Evolutionary conservation across 2,329 filamentous ascomycete species (phyloP), one percentile per base, ranked within the genome.

Genomic region (Ciborinia camelliae): DNA sequence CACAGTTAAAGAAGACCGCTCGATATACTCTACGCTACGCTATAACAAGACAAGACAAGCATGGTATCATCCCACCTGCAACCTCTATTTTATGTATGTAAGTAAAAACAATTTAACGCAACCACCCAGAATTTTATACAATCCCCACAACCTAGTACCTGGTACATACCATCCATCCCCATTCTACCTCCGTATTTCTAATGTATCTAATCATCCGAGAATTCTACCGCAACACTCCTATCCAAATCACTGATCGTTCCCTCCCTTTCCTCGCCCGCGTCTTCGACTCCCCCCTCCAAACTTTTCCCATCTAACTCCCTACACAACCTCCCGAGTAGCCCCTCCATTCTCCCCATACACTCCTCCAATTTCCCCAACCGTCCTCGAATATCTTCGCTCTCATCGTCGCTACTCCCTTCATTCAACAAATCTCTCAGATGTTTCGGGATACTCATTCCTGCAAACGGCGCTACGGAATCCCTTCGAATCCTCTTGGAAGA

Each of bases 401-500:
- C 70, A 6, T 70, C 69, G 60, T 67, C 68, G 10, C 70, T 67
- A 41, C 62, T 68, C 15, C 61, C 68, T 8, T 69, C 68, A 30
- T 60, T 65, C 51, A 74, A 48, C 9, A 71, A 48, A 53, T 71
- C 67, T 26, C 64, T 70, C 32, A 71, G n/a, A 37, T 67, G 62
- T 51, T 69, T 64, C n/a, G 64, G 58, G 37, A 64, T 61, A 7
- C 50, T 62, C 39, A 74, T 52, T 12, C 69, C 69, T 26, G 62
- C 68, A 65, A 74, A 74, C 5, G 72, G 73, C 3, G 68, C 66
- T 7, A 74, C 69, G 0, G 69, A 71, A 60, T 74, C 72, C 39
- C 72, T 63, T 57, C 73, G 51, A 10, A 68, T 61, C 3, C 48
- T 18, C 14, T 48, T 52, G 14, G 48, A 47, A 12, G 48, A 47